Conservation (phyloP, 768 basidiomycete species). For the Tylopilus felleus region DNA sequence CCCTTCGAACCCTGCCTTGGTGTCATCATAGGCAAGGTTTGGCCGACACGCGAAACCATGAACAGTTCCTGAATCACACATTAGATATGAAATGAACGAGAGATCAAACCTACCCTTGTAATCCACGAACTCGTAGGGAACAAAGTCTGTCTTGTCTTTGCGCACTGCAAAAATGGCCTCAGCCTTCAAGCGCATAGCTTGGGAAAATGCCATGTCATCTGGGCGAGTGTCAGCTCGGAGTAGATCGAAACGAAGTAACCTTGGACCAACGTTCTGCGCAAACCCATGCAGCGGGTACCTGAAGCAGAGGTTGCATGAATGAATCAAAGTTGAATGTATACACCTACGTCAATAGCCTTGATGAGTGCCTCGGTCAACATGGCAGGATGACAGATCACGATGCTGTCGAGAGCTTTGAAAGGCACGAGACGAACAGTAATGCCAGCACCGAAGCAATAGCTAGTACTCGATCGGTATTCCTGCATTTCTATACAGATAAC, state of each 20-base stretch:
- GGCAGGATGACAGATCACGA: slow-evolving; percentile 43
- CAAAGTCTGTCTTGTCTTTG: slow-evolving; percentile 24
- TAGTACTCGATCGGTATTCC: slow-evolving; percentile 11
- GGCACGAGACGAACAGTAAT: slow-evolving; percentile 28
- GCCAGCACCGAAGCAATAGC: slow-evolving; percentile 39
- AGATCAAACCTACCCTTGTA: slow-evolving; percentile 32
- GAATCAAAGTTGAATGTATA: neutral
- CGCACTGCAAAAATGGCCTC: slow-evolving; percentile 32
- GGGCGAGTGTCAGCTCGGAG: neutral
- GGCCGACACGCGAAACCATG: slow-evolving; percentile 51
- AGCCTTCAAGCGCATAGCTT: slow-evolving; percentile 22
- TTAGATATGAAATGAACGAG: neutral
- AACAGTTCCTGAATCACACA: slow-evolving; percentile 35
- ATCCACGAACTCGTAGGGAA: slow-evolving; percentile 36
- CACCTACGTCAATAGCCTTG: slow-evolving; percentile 30
- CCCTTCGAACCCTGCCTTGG: slow-evolving; percentile 44
- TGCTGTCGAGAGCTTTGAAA: slow-evolving; percentile 33
- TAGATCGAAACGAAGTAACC: neutral
- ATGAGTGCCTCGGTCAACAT: slow-evolving; percentile 29
- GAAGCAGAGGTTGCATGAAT: neutral
- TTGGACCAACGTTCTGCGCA: slow-evolving; percentile 35
- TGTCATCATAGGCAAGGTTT: slow-evolving; percentile 39
- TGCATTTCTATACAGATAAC: neutral
- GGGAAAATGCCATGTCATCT: slow-evolving; percentile 36
- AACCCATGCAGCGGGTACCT: slow-evolving; percentile 33